Base-by-base conservation (phyloP, 2,329 filamentous ascomycete genomes). In the Colletotrichum sp. region DNA sequence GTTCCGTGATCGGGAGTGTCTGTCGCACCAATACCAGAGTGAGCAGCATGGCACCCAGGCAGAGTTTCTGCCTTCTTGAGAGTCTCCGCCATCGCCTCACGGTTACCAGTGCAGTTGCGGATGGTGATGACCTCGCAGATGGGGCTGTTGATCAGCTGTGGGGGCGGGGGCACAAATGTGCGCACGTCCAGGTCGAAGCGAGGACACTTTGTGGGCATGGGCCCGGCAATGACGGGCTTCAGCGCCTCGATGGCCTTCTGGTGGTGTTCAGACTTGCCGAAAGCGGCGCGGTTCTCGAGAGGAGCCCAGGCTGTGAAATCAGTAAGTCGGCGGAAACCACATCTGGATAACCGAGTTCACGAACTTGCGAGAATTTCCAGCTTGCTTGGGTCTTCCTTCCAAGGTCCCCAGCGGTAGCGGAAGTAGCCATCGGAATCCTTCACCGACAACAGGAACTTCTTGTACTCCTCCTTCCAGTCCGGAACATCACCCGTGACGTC, bases 381-480 rank as follows among this genome's bases (percentile, higher is more conserved):
- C 10, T 75, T 75, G 64, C 28, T 60, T 4, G 36, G 58, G 15
- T 75, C 57, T 21, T 75, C 74, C 32, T 75, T 68, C 70, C 74
- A 75, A 3, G 70, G 74, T 3, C 74, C 74, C 74, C 74, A 75
- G 24, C 74, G 70, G 12, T 75, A 75, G n/a, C 74, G 74, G 48
- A 75, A 75, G n/a, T 75, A 75, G 4, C 64, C 74, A 3, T 75
- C 70, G 0, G 74, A 75, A 5, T 69, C 74, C 12, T 75, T 75
- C 2, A 75, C 74, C 2, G 64, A 15, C 8, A 75, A 30, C 10
- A 75, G 12, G 8, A 75, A 75, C 48, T 73, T 43, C 58, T 75
- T 75, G 69, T 65, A 75, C 9, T 73, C 70, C 34, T 75, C 74
- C 10, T 75, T 75, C 74, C 74, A 75, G 6, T 75, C 74, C 12